Evolutionary conservation across 495 filamentous ascomycete species (phyloP), one percentile per base, ranked within the genome.

Genomic region (Penicillium argentinense): DNA sequence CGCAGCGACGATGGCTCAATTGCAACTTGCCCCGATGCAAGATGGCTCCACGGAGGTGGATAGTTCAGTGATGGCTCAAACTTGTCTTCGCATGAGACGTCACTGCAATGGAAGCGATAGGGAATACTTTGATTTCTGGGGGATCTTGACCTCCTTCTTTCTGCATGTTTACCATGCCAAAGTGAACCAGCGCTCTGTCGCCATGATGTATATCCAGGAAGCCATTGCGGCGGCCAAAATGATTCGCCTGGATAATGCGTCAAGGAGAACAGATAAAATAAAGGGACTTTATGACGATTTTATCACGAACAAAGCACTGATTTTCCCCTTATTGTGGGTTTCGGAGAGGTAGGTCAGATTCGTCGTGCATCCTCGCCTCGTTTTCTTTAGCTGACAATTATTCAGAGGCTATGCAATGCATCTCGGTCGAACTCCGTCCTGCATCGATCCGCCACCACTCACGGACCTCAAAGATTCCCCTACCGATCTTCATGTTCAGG

Each of bases 141-240:
- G 51, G 14, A 38, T 63, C 4, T 44, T 67, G n/a, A 49, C 51
- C 7, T 63, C 62, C 1, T 66, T 68, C 34, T 66, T 68, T 28
- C 47, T 68, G 42, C 64, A 66, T 53, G 64, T 68, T 9, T 66
- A 65, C 25, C 52, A 68, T 50, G 62, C 64, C 9, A 68, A 68
- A 49, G 48, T 55, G 12, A 63, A 68, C 13, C 50, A 53, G 34
- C 50, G 57, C n/a, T 60, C 47, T 8, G 55, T 49, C 17, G 62
- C 64, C 4, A 60, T 64, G 62, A 60, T 60, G 48, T 68, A 60
- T 17, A 64, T 68, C 7, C 62, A 66, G 16, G 60, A 66, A 22
- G 64, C 62, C 13, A 57, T 68, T 13, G 34, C 57, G 3, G 49
- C 47, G 2, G 60, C 62, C 4, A 45, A 47, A 32, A 42, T 58